These are phyloP conservation scores for Acanthamoeba castellanii DNA, from an alignment of 208 protist species.

Conservation along the genomic window DNA sequence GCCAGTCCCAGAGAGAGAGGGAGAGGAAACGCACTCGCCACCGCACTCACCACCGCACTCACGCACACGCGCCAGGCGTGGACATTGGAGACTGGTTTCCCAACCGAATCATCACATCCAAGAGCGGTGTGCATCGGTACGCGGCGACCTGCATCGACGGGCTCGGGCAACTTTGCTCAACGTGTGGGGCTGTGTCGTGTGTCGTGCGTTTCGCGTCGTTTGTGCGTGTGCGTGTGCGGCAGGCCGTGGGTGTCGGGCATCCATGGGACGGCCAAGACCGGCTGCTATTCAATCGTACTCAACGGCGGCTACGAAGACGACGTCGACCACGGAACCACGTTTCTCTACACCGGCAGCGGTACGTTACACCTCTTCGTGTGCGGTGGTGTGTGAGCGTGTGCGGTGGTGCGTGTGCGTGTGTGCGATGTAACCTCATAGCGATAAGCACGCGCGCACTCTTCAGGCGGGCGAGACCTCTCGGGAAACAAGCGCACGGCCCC, in stretches of 20 bases:
- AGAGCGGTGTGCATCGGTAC: background rate
- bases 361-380: background rate
- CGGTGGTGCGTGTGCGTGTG: too few species aligned
- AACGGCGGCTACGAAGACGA: slow-evolving; percentile 32
- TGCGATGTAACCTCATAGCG: too few species aligned
- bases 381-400: too few species aligned
- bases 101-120: slow-evolving; percentile 18
- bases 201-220: too few species aligned
- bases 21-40: too few species aligned
- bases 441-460: too few species aligned
- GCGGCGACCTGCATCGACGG: background rate
- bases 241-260: slow-evolving; percentile 12
- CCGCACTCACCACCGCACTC: background rate
- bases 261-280: background rate
- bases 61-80: background rate
- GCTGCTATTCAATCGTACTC: slow-evolving; percentile 35
- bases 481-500: background rate
- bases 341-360: slow-evolving; percentile 2
- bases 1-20: background rate
- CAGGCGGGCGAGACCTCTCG: background rate
- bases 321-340: background rate
- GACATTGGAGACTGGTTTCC: slow-evolving; percentile 12
- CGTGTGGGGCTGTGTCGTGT: background rate
- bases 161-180: background rate
- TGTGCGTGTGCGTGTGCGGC: too few species aligned